Evolutionary conservation across 2,329 filamentous ascomycete genomes (phyloP).

Genomic region (Paramyrothecium sp.): DNA sequence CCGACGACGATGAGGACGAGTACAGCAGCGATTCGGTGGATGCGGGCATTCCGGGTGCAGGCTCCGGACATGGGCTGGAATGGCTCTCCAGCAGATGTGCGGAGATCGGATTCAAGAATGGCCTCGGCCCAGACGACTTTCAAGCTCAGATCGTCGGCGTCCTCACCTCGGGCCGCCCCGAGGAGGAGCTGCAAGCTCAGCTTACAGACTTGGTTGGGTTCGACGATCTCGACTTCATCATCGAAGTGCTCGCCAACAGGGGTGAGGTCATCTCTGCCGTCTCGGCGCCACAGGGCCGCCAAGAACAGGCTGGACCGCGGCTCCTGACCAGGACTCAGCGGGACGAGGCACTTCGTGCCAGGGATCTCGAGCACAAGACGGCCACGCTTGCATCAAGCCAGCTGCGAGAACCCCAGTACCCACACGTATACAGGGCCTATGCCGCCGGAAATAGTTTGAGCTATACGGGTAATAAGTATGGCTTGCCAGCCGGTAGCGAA

Average conservation of each 20-base stretch:
- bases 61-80: constrained; percentile 48
- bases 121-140: constrained; percentile 67
- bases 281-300: constrained; percentile 24
- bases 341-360: constrained; percentile 71
- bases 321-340: constrained; percentile 76
- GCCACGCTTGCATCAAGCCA: constrained; percentile 69
- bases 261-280: constrained; percentile 59
- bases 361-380: constrained; percentile 82
- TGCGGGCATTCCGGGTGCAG: constrained; percentile 24
- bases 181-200: constrained; percentile 88
- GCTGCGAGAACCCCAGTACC: constrained; percentile 74
- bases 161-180: constrained; percentile 63
- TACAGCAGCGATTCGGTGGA: constrained; percentile 66
- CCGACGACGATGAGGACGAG: constrained; percentile 66
- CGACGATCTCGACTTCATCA: constrained; percentile 89
- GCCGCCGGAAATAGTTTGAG: constrained; percentile 84
- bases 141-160: constrained; percentile 75
- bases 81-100: constrained; percentile 75
- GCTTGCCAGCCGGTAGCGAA: constrained; percentile 72
- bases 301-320: constrained; percentile 35
- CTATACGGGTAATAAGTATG: constrained; percentile 76
- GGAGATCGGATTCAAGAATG: constrained; percentile 64
- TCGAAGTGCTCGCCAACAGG: constrained; percentile 81
- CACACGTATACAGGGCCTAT: constrained; percentile 87
- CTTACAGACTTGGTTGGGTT: constrained; percentile 90